A percentile compares a stretch with the other conserved stretches of the same genome.
Evolutionary conservation across 225 moss, liverwort and hornwort species (phyloP).

Genomic region (Thuidium tamariscinum): DNA sequence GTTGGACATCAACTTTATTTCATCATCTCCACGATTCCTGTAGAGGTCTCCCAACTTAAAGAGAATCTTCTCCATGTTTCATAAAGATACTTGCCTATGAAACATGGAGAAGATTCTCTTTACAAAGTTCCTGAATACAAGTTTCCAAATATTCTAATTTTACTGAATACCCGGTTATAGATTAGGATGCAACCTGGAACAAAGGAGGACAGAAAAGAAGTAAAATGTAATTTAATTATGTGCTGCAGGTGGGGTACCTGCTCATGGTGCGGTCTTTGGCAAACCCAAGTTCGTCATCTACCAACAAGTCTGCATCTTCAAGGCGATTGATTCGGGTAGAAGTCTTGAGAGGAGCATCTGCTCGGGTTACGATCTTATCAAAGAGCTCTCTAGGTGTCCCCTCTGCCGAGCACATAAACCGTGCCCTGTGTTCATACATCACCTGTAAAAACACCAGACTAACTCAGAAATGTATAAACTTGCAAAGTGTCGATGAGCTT

Average conservation of each 20-base stretch:
- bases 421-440: constrained; percentile 79
- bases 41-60: neutral
- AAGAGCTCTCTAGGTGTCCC: constrained; percentile 54
- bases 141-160: neutral
- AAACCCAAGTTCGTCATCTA: constrained; percentile 86
- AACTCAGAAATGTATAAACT: neutral
- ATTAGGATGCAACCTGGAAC: neutral
- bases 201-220: neutral
- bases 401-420: constrained; percentile 82
- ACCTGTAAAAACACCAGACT: constrained; percentile 21
- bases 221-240: neutral
- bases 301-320: constrained; percentile 79
- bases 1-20: neutral
- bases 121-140: neutral
- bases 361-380: constrained; percentile 50
- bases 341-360: constrained; percentile 43
- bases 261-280: constrained; percentile 85
- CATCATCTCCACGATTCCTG: neutral
- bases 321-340: constrained; percentile 33
- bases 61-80: no score
- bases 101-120: neutral
- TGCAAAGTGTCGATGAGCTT: neutral
- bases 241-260: constrained; percentile 17
- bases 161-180: neutral
- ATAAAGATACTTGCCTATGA: neutral